Evolutionary conservation across 768 basidiomycete species (phyloP), one percentile per base, ranked within the genome.

Genomic region (Serendipita sp.): DNA sequence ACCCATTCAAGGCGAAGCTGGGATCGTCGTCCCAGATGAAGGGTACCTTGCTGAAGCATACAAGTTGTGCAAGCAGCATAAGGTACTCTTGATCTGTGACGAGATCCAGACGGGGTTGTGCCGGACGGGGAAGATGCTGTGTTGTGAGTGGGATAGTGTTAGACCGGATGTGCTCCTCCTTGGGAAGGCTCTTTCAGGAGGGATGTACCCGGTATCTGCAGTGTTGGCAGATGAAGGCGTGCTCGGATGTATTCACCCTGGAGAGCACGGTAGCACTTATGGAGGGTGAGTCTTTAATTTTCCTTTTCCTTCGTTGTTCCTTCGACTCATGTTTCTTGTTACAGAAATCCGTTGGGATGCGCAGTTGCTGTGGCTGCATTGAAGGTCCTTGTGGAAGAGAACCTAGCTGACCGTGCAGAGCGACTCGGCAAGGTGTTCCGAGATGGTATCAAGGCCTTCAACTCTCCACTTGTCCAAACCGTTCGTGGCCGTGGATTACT

Each of bases 1-100:
- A 75, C 96, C 96, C 3, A 98, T 99, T 67, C 96, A 99, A 73
- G 95, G 95, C n/a, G 95, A 97, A 76, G 95, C 95, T 16, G 94
- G 92, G 10, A 95, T 99, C 69, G 85, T 97, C 66, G 89, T 98
- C 10, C 96, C 96, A 0, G 85, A 87, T 1, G 79, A 81, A 5
- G 93, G 93, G 3, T 99, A 99, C 75, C 81, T 99, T 45, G 72
- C 81, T 35, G 76, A 83, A 68, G 86, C 86, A 32, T 85, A 86
- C 63, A 85, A 80, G 63, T 79, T 97, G 32, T 99, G 96, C 81
- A 88, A 88, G 77, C 83, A 89, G 74, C 84, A 94, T 75, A 92
- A 95, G 58, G 92, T 92, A 0, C 79, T 99, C n/a, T 78, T 99
- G 41, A 98, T 99, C 71, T 94, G 92, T 69, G 96, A 99, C 69